Percentiles rank a stretch among this genome's conserved stretches.
Conservation (phyloP, 371 early-diverging fungal species). For the Rhizopus delemar region DNA sequence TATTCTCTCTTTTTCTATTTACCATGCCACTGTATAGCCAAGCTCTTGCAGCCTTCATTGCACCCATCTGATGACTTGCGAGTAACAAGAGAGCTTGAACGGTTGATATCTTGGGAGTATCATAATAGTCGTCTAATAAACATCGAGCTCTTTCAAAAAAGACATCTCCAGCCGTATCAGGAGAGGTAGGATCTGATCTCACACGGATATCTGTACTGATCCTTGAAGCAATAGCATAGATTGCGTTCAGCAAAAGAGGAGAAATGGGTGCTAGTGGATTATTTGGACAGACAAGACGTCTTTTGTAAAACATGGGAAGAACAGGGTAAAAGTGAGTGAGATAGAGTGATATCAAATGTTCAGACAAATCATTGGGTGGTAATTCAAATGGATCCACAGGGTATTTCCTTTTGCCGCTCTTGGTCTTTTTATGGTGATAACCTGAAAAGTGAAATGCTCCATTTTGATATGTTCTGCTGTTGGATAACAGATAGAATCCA, state of each 20-base stretch:
- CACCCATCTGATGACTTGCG: conserved; percentile 57
- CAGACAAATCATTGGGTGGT: conserved; percentile 58
- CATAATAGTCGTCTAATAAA: conserved; percentile 58
- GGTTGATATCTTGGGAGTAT: conserved; percentile 58
- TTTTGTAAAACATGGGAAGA: conserved; percentile 58
- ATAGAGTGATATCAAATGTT: conserved; percentile 56
- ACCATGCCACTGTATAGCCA: conserved; percentile 59
- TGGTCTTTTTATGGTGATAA: conserved; percentile 15
- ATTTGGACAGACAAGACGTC: conserved; percentile 16
- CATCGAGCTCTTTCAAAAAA: conserved; percentile 52
- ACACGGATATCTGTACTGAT: conserved; percentile 43
- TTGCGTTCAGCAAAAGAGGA: conserved; percentile 50
- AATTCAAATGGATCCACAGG: conserved; percentile 30
- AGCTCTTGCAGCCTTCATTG: conserved; percentile 48
- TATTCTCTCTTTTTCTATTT: conserved; percentile 7
- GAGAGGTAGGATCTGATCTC: conserved; percentile 30
- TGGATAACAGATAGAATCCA: conserved; percentile 46
- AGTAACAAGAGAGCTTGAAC: conserved; percentile 61
- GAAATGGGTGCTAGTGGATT: conserved; percentile 29
- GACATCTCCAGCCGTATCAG: conserved; percentile 45
- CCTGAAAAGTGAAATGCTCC: conserved; percentile 44
- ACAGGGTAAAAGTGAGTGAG: conserved; percentile 57
- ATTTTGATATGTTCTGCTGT: conserved; percentile 48
- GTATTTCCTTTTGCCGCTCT: neutral
- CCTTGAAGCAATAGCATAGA: conserved; percentile 54